Conservation (phyloP, 108 stramenopile species). For the Pseudonitzschia multistriata region DNA sequence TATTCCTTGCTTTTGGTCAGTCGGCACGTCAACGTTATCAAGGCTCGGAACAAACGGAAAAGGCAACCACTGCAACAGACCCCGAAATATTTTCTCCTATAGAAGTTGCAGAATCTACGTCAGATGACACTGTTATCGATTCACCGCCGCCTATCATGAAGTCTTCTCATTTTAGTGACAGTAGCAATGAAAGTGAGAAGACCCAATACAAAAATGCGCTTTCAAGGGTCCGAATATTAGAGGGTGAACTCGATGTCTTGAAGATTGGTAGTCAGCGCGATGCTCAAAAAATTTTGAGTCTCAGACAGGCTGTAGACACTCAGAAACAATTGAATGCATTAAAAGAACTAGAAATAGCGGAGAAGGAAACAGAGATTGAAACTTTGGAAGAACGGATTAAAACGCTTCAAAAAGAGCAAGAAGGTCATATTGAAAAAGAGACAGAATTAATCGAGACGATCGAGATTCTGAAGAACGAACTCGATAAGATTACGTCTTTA, state of each 20-base stretch:
- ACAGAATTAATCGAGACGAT: constrained; percentile 33
- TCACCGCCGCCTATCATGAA: constrained; percentile 6
- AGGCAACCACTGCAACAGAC: background rate
- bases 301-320: constrained; percentile 27
- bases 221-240: constrained; percentile 6
- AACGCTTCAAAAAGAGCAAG: constrained; percentile 26
- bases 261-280: constrained; percentile 28
- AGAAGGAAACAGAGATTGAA: constrained; percentile 29
- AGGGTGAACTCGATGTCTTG: constrained; percentile 23
- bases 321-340: constrained; percentile 24
- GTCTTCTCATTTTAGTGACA: background rate
- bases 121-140: background rate
- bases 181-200: constrained; percentile 1
- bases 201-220: background rate
- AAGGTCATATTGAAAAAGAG: constrained; percentile 18
- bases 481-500: constrained; percentile 25
- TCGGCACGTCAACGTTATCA: constrained; percentile 15
- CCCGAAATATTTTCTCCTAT: background rate
- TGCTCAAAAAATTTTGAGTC: constrained; percentile 22
- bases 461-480: constrained; percentile 26
- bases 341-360: constrained; percentile 28
- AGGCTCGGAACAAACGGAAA: constrained; percentile 7
- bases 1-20: constrained; percentile 24
- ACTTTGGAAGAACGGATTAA: constrained; percentile 13
- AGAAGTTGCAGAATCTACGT: background rate